Base-by-base conservation (phyloP, 2,329 filamentous ascomycete species). In the Claviceps paspali region DNA sequence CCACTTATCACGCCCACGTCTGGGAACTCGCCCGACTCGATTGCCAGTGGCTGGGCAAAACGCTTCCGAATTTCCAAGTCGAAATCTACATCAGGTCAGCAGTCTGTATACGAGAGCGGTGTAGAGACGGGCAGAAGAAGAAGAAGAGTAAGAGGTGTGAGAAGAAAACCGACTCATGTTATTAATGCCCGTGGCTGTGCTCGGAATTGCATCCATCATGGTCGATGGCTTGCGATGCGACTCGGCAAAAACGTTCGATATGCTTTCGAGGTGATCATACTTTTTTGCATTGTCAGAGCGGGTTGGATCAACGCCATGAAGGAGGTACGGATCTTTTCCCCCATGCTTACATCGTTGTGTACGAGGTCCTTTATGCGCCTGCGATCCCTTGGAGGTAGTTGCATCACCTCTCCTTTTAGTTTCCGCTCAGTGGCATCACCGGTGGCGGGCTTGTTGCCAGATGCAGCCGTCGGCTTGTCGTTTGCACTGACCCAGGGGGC, bases 401-500 rank as follows among this genome's bases (percentile, higher is more conserved):
- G 73, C 77, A 81, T 81, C 42, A 82, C 73, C 50, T 80, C 75
- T 46, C 69, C 73, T 60, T 81, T 81, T 34, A 81, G 54, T 46
- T 68, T 67, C 47, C 75, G 65, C 56, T 82, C 76, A 26, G 71
- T 67, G 24, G 76, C 73, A 63, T 81, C 76, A 21, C 74, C 74
- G 21, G 70, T 73, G 33, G 74, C 66, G 17, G 73, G 71, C 52
- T 81, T 81, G 45, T 62, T 69, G 44, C 70, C 69, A 23, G 68
- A 60, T 29, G 63, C 64, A 9, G 69, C 59, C 14, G 67, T 58
- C 14, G 75, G 75, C 49, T 81, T 81, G 48, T 81, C 76, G 50
- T 80, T 79, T 38, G 76, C 75, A 53, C 75, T 79, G 52, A 81
- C 77, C 76, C 76, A 82, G 42, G 73, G 73, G 33, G 77, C 77